A percentile compares a stretch with the other conserved stretches of the same genome.
Evolutionary conservation across 768 basidiomycete genomes (phyloP).

Genomic region (Agrocybe praecox): DNA sequence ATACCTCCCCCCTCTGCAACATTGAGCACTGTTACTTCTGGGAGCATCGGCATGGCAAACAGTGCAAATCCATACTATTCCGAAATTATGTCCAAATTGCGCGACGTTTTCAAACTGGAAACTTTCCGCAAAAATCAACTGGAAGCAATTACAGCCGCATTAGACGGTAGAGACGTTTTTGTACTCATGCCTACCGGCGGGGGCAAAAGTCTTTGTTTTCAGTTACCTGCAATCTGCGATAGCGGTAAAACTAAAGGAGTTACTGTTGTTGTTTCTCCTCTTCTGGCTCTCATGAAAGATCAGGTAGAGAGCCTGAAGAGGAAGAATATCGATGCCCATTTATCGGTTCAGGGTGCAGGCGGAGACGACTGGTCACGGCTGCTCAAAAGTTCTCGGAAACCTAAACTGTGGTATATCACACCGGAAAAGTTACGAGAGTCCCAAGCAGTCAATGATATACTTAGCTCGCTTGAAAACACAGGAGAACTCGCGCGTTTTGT

Average conservation of each 20-base stretch:
- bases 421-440: constrained; percentile 86
- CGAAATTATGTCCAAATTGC: constrained; percentile 60
- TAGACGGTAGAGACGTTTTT: constrained; percentile 86
- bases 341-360: constrained; percentile 61
- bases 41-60: neutral
- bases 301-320: constrained; percentile 72
- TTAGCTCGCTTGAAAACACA: constrained; percentile 58
- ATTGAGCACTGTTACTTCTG: neutral
- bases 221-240: constrained; percentile 86
- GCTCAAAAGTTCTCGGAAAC: constrained; percentile 47
- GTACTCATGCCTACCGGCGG: constrained; percentile 97
- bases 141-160: constrained; percentile 78
- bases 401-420: constrained; percentile 83
- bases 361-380: constrained; percentile 43
- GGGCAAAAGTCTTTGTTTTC: constrained; percentile 86
- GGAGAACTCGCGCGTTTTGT: constrained; percentile 84
- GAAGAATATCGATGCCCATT: constrained; percentile 70
- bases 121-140: constrained; percentile 84
- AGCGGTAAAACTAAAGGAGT: constrained; percentile 76
- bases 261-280: constrained; percentile 88
- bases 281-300: constrained; percentile 87
- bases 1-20: too few relatives aligned
- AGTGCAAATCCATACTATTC: constrained; percentile 30
- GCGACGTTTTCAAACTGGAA: constrained; percentile 60
- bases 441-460: constrained; percentile 49